Base-by-base conservation (phyloP, 805 yeast genomes). In the Monosporozyma unispora region DNA sequence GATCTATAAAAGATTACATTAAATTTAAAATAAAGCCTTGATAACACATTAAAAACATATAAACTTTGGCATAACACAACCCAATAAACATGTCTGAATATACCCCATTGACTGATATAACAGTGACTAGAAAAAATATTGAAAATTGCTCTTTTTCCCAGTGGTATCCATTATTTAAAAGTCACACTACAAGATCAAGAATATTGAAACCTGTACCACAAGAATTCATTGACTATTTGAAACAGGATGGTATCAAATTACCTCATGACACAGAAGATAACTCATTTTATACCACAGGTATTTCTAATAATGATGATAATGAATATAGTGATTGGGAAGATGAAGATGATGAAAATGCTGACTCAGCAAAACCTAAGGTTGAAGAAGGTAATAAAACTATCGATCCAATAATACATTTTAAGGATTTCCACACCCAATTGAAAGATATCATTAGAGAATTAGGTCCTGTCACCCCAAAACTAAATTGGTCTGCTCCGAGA, bases 401-500 rank as follows among this genome's bases (percentile, higher is more conserved):
- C 8, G 75, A 76, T 52, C 84, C 85, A 0, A 66, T 77, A 0
- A 56, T 52, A 2, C 68, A 69, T 23, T 88, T 89, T 56, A 71
- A 71, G 9, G 82, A 77, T 0, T 69, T 89, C 19, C 95, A 90
- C 59, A 57, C 69, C 0, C 57, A 71, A 41, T 71, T 91, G 16
- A 68, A 69, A 33, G 51, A 57, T 0, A 60, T 72, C 0, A 76
- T 93, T 12, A 52, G 55, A 2, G 70, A 73, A 41, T 69, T 76
- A 45, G 84, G 84, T 0, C 69, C 79, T 1, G 87, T 89, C 2
- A 75, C 87, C 1, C 98, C 98, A 1, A 93, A 93, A 61, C 70
- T 91, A 57, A 93, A 93, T 70, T 93, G 99, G 99, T 88, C 97
- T 0, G 85, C 96, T 1, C 99, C 99, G 1, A 83, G 82, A 61